phyloP scores from a whole-genome alignment of 257 asterid species.

The Petunia axillaris region DNA sequence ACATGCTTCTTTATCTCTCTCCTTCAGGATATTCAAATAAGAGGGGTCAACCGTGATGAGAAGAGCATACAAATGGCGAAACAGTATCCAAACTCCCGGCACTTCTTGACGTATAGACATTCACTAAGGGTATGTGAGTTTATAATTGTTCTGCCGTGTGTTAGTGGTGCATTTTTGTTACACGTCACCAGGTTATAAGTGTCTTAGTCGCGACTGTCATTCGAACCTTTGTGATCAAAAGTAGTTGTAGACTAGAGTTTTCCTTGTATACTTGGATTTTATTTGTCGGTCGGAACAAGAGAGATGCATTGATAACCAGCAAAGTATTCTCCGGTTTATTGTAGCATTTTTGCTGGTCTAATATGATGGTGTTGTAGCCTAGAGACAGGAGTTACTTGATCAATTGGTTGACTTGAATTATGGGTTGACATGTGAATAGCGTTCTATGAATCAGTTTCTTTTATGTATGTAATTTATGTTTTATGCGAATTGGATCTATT shows the following conservation, averaged over 20 bases:
- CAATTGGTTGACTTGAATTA: conserved; percentile 15
- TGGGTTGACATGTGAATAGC: background rate
- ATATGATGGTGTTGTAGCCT: background rate
- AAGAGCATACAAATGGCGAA: conserved; percentile 87
- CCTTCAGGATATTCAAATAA: conserved; percentile 87
- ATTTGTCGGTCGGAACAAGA: background rate
- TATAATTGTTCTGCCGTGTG: background rate
- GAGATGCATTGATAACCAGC: background rate
- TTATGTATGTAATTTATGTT: background rate
- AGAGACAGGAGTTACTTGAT: conserved; percentile 5
- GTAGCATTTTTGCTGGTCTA: conserved; percentile 6
- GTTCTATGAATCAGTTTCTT: conserved; percentile 7
- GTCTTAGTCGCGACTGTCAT: background rate
- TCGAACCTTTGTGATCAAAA: background rate
- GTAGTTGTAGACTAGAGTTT: background rate
- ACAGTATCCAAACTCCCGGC: conserved; percentile 83
- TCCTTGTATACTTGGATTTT: background rate
- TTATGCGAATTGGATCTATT: background rate
- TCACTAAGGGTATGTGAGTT: conserved; percentile 80
- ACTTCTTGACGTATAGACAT: conserved; percentile 89
- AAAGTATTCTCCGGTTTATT: background rate
- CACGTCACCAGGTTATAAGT: background rate
- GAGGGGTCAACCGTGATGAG: conserved; percentile 96
- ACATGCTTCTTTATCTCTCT: conserved; percentile 7
- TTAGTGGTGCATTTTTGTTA: background rate